phyloP scores from a whole-genome alignment of 164 flowering plant genomes.

The Euptelea pleiosperma region DNA sequence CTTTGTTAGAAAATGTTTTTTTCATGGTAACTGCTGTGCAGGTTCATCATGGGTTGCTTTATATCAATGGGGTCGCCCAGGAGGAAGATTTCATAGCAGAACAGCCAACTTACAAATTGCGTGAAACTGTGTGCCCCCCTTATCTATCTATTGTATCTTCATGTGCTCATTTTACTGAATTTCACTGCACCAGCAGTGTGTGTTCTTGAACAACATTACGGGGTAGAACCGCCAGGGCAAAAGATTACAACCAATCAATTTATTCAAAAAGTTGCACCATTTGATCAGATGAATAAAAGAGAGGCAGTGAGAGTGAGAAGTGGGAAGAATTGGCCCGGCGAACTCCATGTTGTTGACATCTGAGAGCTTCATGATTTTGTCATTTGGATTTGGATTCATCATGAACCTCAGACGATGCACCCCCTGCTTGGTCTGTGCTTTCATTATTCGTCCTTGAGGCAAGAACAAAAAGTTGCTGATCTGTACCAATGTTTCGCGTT shows the following conservation, averaged over 20 bases:
- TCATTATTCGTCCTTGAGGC: background rate
- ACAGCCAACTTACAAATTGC: slow-evolving; percentile 25
- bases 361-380: slow-evolving; percentile 25
- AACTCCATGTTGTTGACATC: slow-evolving; percentile 45
- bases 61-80: slow-evolving; percentile 38
- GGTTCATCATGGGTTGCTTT: slow-evolving; percentile 40
- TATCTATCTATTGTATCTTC: slow-evolving; percentile 5
- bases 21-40: slow-evolving; percentile 13
- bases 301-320: background rate
- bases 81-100: slow-evolving; percentile 42
- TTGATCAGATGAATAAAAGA: slow-evolving; percentile 4
- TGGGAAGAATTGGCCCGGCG: slow-evolving; percentile 13
- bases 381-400: slow-evolving; percentile 6
- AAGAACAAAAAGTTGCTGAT: background rate
- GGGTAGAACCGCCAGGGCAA: slow-evolving; percentile 24
- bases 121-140: slow-evolving; percentile 29
- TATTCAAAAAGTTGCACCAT: background rate
- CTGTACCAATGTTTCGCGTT: slow-evolving; percentile 4
- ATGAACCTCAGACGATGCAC: slow-evolving; percentile 34
- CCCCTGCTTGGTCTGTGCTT: slow-evolving; percentile 22
- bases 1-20: too few relatives aligned
- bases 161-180: background rate
- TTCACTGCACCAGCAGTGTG: slow-evolving; percentile 20
- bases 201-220: slow-evolving; percentile 40
- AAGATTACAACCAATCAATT: slow-evolving; percentile 12